Conservation (phyloP, 2,329 filamentous ascomycete species). For the Colletotrichum filicis region DNA sequence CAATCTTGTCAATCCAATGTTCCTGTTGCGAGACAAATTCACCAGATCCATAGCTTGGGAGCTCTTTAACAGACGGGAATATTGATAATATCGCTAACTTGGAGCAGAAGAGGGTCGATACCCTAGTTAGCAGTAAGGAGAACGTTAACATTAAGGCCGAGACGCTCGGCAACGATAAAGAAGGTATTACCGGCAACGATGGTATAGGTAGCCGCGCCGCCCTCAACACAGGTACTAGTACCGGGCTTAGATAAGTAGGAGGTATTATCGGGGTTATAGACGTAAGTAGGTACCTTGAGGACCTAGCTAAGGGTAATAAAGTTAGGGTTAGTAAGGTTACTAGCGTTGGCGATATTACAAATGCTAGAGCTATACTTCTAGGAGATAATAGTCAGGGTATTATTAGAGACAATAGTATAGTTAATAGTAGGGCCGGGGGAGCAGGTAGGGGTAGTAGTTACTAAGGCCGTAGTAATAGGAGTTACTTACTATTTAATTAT, state of each 20-base stretch:
- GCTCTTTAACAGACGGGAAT: constrained; percentile 17
- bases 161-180: constrained; percentile 7
- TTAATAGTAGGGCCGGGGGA: constrained; percentile 7
- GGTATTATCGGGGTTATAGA: constrained; percentile 31
- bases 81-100: constrained; percentile 14
- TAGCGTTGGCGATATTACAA: constrained; percentile 23
- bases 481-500: constrained; percentile 9
- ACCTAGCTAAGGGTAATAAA: not conserved
- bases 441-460: constrained; percentile 12
- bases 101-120: constrained; percentile 9
- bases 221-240: not conserved
- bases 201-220: not conserved
- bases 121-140: constrained; percentile 16
- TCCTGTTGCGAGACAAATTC: not conserved
- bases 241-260: constrained; percentile 18
- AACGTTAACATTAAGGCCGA: constrained; percentile 7
- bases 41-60: accelerated
- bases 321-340: constrained; percentile 19
- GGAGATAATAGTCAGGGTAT: constrained; percentile 27
- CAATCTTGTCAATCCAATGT: not conserved
- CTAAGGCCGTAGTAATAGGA: not conserved
- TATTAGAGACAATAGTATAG: constrained; percentile 13
- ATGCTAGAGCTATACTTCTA: constrained; percentile 21
- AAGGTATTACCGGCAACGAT: constrained; percentile 18
- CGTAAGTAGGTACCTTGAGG: constrained; percentile 14